These are phyloP conservation scores for Rhododendron vialii DNA, from an alignment of 148 eudicot species.

Conservation along the genomic window DNA sequence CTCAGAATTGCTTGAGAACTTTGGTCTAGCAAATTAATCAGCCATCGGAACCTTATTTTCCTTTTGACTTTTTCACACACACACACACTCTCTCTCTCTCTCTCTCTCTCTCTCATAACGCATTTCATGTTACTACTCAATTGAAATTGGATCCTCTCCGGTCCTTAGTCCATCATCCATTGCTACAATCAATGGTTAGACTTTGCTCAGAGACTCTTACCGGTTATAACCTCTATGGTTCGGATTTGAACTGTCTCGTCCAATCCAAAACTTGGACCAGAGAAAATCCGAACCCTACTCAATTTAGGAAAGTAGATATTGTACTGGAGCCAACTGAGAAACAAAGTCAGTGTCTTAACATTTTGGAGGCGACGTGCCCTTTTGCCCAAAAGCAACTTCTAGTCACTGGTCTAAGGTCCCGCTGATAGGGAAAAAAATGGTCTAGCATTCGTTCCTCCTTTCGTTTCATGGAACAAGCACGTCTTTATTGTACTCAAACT, in stretches of 20 bases:
- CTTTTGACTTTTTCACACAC: background rate
- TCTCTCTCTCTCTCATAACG: background rate
- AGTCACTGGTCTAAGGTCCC: background rate
- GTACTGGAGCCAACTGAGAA: no score
- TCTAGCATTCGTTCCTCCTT: background rate
- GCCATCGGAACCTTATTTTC: background rate
- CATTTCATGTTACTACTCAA: no score
- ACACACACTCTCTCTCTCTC: background rate
- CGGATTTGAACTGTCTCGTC: background rate
- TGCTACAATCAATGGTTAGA: no score
- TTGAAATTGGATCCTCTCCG: no score
- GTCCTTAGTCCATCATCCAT: no score
- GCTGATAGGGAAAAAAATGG: no score
- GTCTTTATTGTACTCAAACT: no score
- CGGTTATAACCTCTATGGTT: background rate
- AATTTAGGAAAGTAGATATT: no score
- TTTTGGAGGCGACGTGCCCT: background rate
- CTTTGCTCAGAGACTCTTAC: background rate
- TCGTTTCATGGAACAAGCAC: background rate
- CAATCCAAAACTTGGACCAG: background rate
- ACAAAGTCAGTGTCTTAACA: no score
- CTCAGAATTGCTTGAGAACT: conserved; percentile 55
- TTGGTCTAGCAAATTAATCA: conserved; percentile 24
- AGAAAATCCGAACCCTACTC: background rate
- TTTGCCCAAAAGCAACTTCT: background rate